Base-by-base conservation (phyloP, 345 rosid species). In the Populus davidiana region DNA sequence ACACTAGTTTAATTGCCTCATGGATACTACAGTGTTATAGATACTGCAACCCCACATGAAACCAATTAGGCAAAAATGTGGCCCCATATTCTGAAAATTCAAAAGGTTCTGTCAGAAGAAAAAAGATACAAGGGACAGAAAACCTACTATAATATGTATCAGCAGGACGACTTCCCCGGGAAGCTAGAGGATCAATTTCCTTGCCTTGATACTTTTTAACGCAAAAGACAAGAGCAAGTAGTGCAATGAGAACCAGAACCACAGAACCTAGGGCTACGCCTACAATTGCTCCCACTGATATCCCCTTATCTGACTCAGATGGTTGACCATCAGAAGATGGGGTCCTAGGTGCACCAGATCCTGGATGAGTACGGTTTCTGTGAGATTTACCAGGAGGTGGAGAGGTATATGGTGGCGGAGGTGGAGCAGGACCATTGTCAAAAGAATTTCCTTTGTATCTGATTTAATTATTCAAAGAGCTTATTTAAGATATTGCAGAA, bases 371-470 rank as follows among this genome's bases (percentile, higher is more conserved):
- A 27, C 13, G 85, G 63, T 87, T 90, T 43, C 62, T 82, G 47
- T 35, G 85, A 74, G 92, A 75, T 80, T 81, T 86, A 36, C 91
- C 88, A 52, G 91, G 91, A 49, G 93, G 87, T 72, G 98, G 91
- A 41, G 91, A 59, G 9, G 79, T 81, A 78, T 64, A 87, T 11
- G 91, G 90, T 35, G 93, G 96, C 0, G 91, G 85, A 29, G 89
- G 92, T 67, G 97, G 91, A 47, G 96, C 91, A 68, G 97, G 97
- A 72, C 88, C 90, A 35, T 94, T 91, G 80, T 90, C 89, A 64
- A 94, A 96, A 71, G 97, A 89, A 79, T 94, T 96, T 27, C 98
- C 98, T 75, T 81, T 89, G 54, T 74, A 92, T 87, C 99, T 96
- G 90, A 83, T 87, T 83, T 80, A 76, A 78, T 79, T 78, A 21